phyloP scores from a whole-genome alignment of 139 green algal species.

The Choricystis sp. region DNA sequence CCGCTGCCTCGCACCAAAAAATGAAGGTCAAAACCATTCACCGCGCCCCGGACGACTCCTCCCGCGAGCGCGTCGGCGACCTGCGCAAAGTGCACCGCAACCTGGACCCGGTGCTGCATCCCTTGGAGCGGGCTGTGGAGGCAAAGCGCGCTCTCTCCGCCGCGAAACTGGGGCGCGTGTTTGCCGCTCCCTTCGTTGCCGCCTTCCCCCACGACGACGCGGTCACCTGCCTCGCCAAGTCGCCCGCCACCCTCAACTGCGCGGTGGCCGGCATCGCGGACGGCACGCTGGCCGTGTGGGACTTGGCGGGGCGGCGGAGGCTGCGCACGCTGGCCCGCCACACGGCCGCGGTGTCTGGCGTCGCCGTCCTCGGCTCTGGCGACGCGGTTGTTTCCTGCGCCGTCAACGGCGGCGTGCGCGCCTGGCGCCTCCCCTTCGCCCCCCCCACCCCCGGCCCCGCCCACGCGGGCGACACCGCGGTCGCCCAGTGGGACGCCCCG shows the following conservation, averaged over 20 bases:
- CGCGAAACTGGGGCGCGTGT: constrained; percentile 84
- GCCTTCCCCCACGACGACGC: constrained; percentile 77
- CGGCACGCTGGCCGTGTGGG: constrained; percentile 67
- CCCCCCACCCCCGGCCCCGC: constrained; percentile 22
- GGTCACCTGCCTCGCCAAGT: constrained; percentile 68
- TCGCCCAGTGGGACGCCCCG: neutral
- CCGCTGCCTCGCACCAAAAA: too few relatives aligned
- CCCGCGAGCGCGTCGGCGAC: constrained; percentile 59
- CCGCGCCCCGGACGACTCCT: constrained; percentile 61
- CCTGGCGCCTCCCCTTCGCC: constrained; percentile 70
- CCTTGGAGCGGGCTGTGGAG: constrained; percentile 82
- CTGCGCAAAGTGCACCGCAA: constrained; percentile 79
- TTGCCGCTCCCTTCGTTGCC: constrained; percentile 91
- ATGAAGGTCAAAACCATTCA: constrained; percentile 94
- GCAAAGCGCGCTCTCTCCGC: constrained; percentile 73
- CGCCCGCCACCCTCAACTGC: constrained; percentile 54
- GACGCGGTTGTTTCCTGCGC: constrained; percentile 54
- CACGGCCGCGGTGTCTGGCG: constrained; percentile 51
- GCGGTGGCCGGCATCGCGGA: constrained; percentile 51
- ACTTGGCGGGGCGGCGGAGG: constrained; percentile 51
- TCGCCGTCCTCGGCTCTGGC: constrained; percentile 62
- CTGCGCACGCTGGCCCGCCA: constrained; percentile 60
- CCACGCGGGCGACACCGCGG: neutral
- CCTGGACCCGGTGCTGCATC: constrained; percentile 74
- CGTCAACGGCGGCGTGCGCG: constrained; percentile 70